These are phyloP conservation scores for Epichloe scottii DNA, from an alignment of 2,329 filamentous ascomycete species.

Conservation along the genomic window DNA sequence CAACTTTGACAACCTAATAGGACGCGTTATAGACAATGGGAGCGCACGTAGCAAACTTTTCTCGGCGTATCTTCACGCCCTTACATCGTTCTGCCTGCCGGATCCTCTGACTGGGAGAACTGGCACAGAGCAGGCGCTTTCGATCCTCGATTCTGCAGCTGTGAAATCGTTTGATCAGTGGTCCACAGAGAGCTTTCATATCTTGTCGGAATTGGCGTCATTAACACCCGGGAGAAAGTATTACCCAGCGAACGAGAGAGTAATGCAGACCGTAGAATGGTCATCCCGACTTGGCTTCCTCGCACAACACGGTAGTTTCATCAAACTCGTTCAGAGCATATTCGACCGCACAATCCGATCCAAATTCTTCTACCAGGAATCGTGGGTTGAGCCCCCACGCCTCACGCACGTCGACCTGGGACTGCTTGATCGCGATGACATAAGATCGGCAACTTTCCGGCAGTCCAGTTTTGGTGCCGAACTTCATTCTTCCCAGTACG, in stretches of 20 bases:
- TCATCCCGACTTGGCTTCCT: constrained; percentile 21
- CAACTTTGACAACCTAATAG: constrained; percentile 34
- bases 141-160: constrained; percentile 34
- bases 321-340: constrained; percentile 3
- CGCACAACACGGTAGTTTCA: constrained; percentile 33
- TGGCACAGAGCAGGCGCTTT: constrained; percentile 41
- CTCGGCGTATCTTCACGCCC: constrained; percentile 37
- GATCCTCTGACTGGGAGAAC: constrained; percentile 36
- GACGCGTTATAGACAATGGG: constrained; percentile 36
- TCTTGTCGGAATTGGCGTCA: background rate
- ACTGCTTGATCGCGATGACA: constrained; percentile 9
- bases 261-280: constrained; percentile 39
- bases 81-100: constrained; percentile 38
- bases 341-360: background rate
- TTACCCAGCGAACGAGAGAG: constrained; percentile 26
- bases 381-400: background rate
- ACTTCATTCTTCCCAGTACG: constrained; percentile 4
- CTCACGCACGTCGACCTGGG: background rate
- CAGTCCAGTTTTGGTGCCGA: constrained; percentile 13
- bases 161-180: constrained; percentile 27
- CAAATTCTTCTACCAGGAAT: constrained; percentile 3
- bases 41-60: constrained; percentile 38
- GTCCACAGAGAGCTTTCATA: background rate
- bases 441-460: constrained; percentile 5
- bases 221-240: constrained; percentile 15